Evolutionary conservation across 371 early-diverging fungal genomes (phyloP).

Genomic region (Entomophthora muscae): DNA sequence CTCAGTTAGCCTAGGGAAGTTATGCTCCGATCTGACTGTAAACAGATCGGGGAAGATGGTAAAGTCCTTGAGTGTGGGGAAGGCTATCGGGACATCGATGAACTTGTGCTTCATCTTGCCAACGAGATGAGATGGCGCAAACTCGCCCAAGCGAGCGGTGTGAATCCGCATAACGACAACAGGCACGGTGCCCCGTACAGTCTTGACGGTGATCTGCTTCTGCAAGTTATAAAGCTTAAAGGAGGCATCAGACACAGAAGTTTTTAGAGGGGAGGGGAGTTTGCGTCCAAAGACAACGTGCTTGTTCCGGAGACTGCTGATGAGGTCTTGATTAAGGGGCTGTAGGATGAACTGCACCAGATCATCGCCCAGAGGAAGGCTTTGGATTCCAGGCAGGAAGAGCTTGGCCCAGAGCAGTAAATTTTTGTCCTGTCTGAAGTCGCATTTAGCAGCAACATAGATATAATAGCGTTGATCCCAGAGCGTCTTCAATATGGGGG

Average conservation of each 20-base stretch:
- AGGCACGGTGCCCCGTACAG: neutral
- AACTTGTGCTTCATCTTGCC: neutral
- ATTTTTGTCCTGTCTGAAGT: neutral
- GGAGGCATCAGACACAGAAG: neutral
- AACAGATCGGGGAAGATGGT: neutral
- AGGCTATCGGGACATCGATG: constrained; percentile 2
- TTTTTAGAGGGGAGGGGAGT: neutral
- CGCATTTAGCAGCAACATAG: neutral
- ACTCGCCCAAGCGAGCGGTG: neutral
- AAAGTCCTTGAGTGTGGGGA: neutral
- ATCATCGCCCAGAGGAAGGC: neutral
- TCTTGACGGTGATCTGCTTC: neutral
- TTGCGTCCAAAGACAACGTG: neutral
- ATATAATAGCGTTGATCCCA: neutral
- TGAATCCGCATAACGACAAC: neutral
- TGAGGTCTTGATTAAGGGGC: neutral
- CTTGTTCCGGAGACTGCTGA: neutral
- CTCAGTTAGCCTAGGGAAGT: too few species aligned
- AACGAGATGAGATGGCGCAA: neutral
- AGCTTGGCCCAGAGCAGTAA: neutral
- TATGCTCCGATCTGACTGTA: neutral
- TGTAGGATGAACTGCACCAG: neutral
- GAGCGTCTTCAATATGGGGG: neutral
- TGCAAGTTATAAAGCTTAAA: neutral
- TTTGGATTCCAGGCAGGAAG: neutral